phyloP scores from a whole-genome alignment of 306 rosid genomes.

The Geum urbanum region DNA sequence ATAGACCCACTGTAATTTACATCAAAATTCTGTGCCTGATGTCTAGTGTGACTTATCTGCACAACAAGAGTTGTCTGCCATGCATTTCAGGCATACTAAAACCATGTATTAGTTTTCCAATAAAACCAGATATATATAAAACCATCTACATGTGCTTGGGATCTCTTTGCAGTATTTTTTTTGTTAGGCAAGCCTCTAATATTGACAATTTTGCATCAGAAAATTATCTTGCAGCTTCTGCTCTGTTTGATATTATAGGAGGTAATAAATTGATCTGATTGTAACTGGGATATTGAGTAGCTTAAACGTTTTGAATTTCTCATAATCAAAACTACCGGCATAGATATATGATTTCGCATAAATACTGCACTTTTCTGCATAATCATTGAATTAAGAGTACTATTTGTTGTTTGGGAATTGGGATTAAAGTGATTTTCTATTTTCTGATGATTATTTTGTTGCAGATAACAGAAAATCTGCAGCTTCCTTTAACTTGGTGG shows the following conservation, averaged over 20 bases:
- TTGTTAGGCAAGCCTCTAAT: background rate
- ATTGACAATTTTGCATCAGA: background rate
- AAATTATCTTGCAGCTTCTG: background rate
- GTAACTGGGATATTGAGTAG: too few relatives aligned
- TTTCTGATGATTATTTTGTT: background rate
- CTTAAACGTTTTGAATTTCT: too few relatives aligned
- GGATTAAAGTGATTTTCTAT: background rate
- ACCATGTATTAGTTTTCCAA: too few relatives aligned
- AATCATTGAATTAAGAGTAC: background rate
- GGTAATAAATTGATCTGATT: too few relatives aligned
- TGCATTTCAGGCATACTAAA: too few relatives aligned
- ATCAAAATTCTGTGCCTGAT: background rate
- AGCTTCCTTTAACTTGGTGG: constrained; percentile 11
- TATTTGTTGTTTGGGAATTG: background rate
- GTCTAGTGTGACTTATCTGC: constrained; percentile 7
- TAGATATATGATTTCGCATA: background rate
- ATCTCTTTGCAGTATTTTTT: background rate
- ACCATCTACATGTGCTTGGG: background rate
- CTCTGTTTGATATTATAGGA: too few relatives aligned
- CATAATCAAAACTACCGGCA: too few relatives aligned
- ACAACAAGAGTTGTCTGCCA: background rate
- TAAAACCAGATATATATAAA: too few relatives aligned
- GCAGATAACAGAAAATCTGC: background rate
- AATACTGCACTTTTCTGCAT: background rate
- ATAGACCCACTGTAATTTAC: too few relatives aligned